Percentiles rank a stretch among this genome's conserved stretches.
Conservation (phyloP, 257 asterid genomes). For the Jacaranda mimosifolia region DNA sequence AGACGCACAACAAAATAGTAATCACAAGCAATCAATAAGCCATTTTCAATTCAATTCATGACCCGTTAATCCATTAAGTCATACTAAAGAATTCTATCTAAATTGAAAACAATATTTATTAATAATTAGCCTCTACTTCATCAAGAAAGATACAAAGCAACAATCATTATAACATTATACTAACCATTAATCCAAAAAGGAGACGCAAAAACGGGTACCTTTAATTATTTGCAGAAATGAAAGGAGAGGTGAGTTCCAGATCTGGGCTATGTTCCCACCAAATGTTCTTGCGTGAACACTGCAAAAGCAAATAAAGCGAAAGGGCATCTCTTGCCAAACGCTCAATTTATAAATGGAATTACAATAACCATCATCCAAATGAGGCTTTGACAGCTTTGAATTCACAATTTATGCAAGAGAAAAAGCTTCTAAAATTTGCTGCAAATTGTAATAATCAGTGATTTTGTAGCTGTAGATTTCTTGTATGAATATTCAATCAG, state of each 20-base stretch:
- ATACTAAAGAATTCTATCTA: constrained; percentile 3
- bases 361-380: not conserved
- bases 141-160: constrained; percentile 7
- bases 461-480: constrained; percentile 5
- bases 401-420: not conserved
- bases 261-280: constrained; percentile 33
- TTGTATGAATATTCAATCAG: constrained; percentile 11
- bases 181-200: not conserved
- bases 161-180: not conserved
- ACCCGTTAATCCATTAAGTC: constrained; percentile 24
- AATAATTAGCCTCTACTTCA: constrained; percentile 19
- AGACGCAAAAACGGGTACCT: constrained; percentile 31
- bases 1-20: not conserved
- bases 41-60: not conserved
- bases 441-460: not conserved
- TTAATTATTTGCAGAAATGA: constrained; percentile 14
- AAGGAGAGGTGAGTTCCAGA: constrained; percentile 34
- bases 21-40: constrained; percentile 27
- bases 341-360: constrained; percentile 29
- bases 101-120: not conserved
- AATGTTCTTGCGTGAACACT: constrained; percentile 44
- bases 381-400: constrained; percentile 21
- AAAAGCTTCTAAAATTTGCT: not conserved
- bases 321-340: constrained; percentile 29
- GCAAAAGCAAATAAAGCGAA: constrained; percentile 36